Conservation (phyloP, 2,329 filamentous ascomycete species). For the Diaporthe sp. region DNA sequence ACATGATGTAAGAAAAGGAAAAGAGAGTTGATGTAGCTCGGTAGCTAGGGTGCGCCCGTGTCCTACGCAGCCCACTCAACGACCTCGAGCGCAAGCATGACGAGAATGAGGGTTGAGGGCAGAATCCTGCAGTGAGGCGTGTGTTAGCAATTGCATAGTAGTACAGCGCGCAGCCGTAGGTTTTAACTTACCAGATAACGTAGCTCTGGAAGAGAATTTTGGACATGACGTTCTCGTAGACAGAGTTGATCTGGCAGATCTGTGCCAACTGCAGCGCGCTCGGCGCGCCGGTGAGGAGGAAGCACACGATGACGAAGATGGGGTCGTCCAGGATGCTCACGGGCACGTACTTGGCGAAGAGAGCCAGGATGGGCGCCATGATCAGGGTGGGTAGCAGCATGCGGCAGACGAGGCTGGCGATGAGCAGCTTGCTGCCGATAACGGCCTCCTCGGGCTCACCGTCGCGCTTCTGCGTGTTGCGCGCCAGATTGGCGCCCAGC, state of each 20-base stretch:
- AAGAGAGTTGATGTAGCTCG: background rate
- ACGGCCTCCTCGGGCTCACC: conserved; percentile 78
- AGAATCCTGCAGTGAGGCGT: conserved; percentile 75
- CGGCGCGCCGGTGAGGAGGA: conserved; percentile 93
- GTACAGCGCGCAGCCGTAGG: background rate
- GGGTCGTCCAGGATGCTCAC: conserved; percentile 97
- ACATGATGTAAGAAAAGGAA: conserved; percentile 31
- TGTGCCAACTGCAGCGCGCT: conserved; percentile 95
- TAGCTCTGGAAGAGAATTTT: conserved; percentile 96
- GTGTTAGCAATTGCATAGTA: conserved; percentile 46
- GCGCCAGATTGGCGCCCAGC: conserved; percentile 91
- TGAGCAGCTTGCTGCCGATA: conserved; percentile 81
- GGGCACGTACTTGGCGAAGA: conserved; percentile 90
- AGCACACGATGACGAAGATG: conserved; percentile 98
- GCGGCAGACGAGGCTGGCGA: conserved; percentile 87
- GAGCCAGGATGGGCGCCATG: conserved; percentile 90
- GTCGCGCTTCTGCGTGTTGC: conserved; percentile 84
- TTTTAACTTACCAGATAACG: conserved; percentile 82
- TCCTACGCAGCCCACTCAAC: conserved; percentile 81
- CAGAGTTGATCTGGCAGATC: conserved; percentile 98
- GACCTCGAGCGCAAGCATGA: conserved; percentile 92
- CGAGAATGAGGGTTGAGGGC: conserved; percentile 89
- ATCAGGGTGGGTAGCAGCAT: conserved; percentile 94
- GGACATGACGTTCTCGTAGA: conserved; percentile 96
- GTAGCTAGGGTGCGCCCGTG: background rate